Base-by-base conservation (phyloP, 805 yeast species). In the Nakazawaea ishiwadae region DNA sequence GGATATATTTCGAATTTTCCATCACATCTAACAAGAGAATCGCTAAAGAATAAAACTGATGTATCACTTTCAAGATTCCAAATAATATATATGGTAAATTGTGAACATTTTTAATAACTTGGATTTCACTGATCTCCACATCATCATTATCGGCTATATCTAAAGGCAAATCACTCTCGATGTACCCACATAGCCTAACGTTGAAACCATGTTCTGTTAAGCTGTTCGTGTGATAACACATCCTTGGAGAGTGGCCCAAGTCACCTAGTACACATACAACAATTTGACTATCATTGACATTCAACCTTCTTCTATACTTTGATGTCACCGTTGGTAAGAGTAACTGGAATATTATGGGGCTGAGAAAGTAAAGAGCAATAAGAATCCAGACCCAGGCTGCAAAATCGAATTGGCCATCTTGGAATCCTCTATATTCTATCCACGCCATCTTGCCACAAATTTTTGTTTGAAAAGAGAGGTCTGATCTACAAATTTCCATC, bases 211-310 rank as follows among this genome's bases (percentile, higher is more conserved):
- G 60, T 24, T 69, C 59, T n/a, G 84, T 73, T 51, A 93, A 79
- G 41, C 91, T 82, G 44, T 70, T 63, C 0, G 95, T 96, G 58
- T 93, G 99, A 61, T 91, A 85, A 50, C 82, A 74, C 84, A 91
- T 93, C 45, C 99, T 70, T 5, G 99, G 99, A 0, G 97, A 90
- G 55, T 89, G 95, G 11, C 96, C 96, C 40, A 93, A 56, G 56
- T 91, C 98, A 2, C 99, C 99, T 15, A 93, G 65, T 2, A 93
- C 99, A 48, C 87, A 73, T 15, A 93, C 78, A 8, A 84, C 71
- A 5, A 87, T 79, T 39, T 87, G 74, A 47, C 70, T 77, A 45
- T 68, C 11, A 44, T 28, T 34, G 23, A 17, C n/a, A 43, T 35
- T 34, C 49, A 38, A 35, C 28, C 54, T 44, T 31, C 42, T 33